A percentile compares a stretch with the other conserved stretches of the same genome.
Evolutionary conservation across 768 basidiomycete genomes (phyloP).

Genomic region (Clathrus columnatus): DNA sequence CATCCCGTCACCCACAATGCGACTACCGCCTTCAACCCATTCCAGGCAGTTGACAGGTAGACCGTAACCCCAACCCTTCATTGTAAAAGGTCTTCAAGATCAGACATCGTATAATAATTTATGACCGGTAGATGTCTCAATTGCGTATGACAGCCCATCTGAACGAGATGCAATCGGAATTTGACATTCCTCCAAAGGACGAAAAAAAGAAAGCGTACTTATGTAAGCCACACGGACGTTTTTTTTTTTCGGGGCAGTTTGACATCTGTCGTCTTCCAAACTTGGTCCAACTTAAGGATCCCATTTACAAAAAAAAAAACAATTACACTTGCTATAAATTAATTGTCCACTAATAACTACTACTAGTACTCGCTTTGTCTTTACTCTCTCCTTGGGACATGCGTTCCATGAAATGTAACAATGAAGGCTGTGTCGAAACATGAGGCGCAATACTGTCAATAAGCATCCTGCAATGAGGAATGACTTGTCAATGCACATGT

Average conservation of each 20-base stretch:
- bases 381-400: not conserved
- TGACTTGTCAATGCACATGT: not conserved
- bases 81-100: constrained; percentile 68
- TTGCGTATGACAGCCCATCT: constrained; percentile 88
- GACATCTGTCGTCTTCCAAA: no score
- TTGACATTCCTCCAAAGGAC: no score
- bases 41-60: constrained; percentile 73
- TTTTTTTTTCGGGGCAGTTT: no score
- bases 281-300: no score
- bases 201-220: no score
- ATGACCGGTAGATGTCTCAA: constrained; percentile 93
- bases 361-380: no score
- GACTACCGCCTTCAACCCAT: constrained; percentile 84
- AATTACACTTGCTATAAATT: no score
- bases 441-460: constrained; percentile 5
- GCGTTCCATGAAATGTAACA: constrained; percentile 1
- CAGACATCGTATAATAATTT: constrained; percentile 92
- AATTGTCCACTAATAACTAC: no score
- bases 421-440: not conserved
- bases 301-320: no score
- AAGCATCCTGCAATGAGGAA: constrained; percentile 5
- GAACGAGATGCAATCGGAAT: constrained; percentile 65
- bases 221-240: no score
- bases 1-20: constrained; percentile 81
- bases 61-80: constrained; percentile 97